Percentiles rank a stretch among this genome's conserved stretches.
phyloP scores from a whole-genome alignment of 495 filamentous ascomycete species.

The Monascus purpureus region DNA sequence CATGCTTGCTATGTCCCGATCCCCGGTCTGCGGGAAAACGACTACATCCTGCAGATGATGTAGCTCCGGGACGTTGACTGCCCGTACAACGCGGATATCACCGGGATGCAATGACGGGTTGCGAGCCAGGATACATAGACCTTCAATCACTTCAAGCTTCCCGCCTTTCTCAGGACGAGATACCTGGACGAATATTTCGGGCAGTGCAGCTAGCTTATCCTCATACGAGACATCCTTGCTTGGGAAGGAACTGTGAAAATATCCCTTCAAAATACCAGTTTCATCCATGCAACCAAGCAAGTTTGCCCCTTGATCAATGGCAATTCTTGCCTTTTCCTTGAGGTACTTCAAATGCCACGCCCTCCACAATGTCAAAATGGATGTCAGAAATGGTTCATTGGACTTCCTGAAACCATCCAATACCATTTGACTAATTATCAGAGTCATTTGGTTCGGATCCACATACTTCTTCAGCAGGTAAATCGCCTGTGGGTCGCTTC shows the following conservation, averaged over 20 bases:
- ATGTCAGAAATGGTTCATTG: slow-evolving; percentile 71
- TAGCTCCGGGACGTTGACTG: slow-evolving; percentile 61
- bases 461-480: slow-evolving; percentile 54
- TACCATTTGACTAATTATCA: slow-evolving; percentile 61
- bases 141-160: slow-evolving; percentile 52
- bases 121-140: slow-evolving; percentile 70
- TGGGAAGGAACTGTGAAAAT: slow-evolving; percentile 27
- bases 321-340: slow-evolving; percentile 85
- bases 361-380: slow-evolving; percentile 60
- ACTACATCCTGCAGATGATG: slow-evolving; percentile 70
- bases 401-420: slow-evolving; percentile 60
- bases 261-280: slow-evolving; percentile 57
- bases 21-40: slow-evolving; percentile 73
- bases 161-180: slow-evolving; percentile 33
- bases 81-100: slow-evolving; percentile 76
- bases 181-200: slow-evolving; percentile 84
- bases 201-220: slow-evolving; percentile 38
- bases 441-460: slow-evolving; percentile 75
- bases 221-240: slow-evolving; percentile 12
- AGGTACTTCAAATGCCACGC: slow-evolving; percentile 72
- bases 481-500: slow-evolving; percentile 44
- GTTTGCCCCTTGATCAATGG: slow-evolving; percentile 70
- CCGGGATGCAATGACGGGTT: slow-evolving; percentile 94
- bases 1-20: slow-evolving; percentile 80
- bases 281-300: slow-evolving; percentile 87